Evolutionary conservation across 768 basidiomycete genomes (phyloP).

Genomic region (Phylloporus arenicola): DNA sequence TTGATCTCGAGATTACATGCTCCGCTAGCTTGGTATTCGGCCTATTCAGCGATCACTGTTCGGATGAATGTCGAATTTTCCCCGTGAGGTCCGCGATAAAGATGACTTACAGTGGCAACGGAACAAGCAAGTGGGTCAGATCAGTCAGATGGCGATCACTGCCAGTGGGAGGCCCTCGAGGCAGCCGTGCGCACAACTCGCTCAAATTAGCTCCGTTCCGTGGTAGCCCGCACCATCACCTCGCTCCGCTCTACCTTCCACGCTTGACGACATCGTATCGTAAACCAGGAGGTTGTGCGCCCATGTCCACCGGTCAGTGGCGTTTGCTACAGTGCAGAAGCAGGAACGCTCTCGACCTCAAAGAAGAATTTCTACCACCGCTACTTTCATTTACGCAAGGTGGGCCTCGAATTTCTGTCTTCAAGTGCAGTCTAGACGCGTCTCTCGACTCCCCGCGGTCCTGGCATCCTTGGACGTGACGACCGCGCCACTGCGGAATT

Average conservation of each 20-base stretch:
- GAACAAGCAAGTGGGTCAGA: slow-evolving; percentile 7
- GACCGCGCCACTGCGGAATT: neutral
- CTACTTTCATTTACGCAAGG: slow-evolving; percentile 11
- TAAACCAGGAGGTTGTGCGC: slow-evolving; percentile 1
- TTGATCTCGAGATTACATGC: too few relatives aligned
- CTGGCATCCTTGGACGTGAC: neutral
- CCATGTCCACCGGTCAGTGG: slow-evolving; percentile 6
- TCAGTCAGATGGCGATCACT: slow-evolving; percentile 13
- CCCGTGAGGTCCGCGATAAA: neutral
- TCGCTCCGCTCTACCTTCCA: slow-evolving; percentile 11
- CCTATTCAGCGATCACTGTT: neutral
- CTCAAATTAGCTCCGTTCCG: neutral
- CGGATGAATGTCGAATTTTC: neutral
- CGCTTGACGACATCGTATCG: slow-evolving; percentile 8
- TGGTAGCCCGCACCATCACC: slow-evolving; percentile 4
- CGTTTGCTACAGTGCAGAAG: neutral
- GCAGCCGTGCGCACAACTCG: neutral
- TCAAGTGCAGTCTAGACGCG: slow-evolving; percentile 2
- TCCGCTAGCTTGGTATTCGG: too few relatives aligned
- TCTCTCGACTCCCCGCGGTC: slow-evolving; percentile 12
- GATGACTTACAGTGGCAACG: too few relatives aligned
- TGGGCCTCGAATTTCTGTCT: slow-evolving; percentile 8
- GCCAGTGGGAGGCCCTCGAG: neutral
- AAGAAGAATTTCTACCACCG: slow-evolving; percentile 9
- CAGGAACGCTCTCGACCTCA: neutral